Percentiles rank a stretch among this genome's conserved stretches.
phyloP scores from a whole-genome alignment of 176 grass and related monocot genomes.

The Dactylis glomerata region DNA sequence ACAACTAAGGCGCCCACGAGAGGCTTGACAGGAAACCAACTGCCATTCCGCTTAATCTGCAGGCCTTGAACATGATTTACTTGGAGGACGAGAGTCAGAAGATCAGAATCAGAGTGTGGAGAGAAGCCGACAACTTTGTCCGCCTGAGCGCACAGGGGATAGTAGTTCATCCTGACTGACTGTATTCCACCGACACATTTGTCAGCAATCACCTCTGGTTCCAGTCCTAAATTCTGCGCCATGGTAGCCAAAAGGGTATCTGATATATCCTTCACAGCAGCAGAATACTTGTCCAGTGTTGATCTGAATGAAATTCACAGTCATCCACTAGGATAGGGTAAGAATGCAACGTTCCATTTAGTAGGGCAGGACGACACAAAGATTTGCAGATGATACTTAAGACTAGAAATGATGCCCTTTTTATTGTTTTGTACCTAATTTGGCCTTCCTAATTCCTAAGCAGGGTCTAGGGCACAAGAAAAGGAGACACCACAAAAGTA shows the following conservation, averaged over 20 bases:
- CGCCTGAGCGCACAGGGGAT: conserved; percentile 46
- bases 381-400: not conserved
- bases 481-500: not conserved
- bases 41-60: conserved; percentile 45
- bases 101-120: conserved; percentile 58
- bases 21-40: conserved; percentile 54
- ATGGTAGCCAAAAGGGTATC: conserved; percentile 43
- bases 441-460: too few species aligned
- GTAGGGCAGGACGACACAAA: not conserved
- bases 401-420: not conserved
- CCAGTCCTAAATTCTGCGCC: conserved; percentile 41
- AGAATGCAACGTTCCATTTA: not conserved
- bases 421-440: not conserved
- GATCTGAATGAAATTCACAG: conserved; percentile 17
- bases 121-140: conserved; percentile 62
- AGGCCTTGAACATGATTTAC: conserved; percentile 55
- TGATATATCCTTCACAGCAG: conserved; percentile 36
- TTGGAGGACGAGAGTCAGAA: conserved; percentile 53
- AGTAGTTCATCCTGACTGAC: conserved; percentile 73
- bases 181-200: conserved; percentile 33
- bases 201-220: conserved; percentile 25
- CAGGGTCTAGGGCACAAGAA: not conserved
- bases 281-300: conserved; percentile 42
- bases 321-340: not conserved
- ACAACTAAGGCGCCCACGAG: conserved; percentile 42